phyloP scores from a whole-genome alignment of 2,329 filamentous ascomycete species.

The Pseudophaeomoniella oleicola region DNA sequence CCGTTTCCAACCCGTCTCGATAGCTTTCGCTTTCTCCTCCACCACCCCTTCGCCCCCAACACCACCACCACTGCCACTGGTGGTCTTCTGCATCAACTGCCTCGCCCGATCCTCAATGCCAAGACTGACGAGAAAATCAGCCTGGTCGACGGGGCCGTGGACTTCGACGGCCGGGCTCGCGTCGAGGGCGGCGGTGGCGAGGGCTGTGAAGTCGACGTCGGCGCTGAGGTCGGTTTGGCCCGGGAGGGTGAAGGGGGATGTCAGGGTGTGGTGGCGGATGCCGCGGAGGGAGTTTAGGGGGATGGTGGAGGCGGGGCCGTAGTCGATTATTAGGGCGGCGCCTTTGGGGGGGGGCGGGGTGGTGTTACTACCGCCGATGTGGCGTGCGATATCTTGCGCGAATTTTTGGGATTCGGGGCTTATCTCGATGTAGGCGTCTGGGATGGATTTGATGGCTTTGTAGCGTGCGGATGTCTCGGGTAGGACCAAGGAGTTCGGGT shows the following conservation, averaged over 20 bases:
- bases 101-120: slow-evolving; percentile 68
- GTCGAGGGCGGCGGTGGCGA: slow-evolving; percentile 66
- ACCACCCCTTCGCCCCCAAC: slow-evolving; percentile 30
- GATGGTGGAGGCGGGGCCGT: slow-evolving; percentile 65
- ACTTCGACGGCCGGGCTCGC: slow-evolving; percentile 74
- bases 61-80: too few species aligned
- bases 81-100: slow-evolving; percentile 40
- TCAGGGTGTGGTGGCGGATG: slow-evolving; percentile 60
- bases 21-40: slow-evolving; percentile 40
- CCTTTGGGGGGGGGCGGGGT: slow-evolving; percentile 45
- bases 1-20: slow-evolving; percentile 64
- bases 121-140: slow-evolving; percentile 62
- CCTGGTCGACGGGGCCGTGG: slow-evolving; percentile 82
- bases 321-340: slow-evolving; percentile 90
- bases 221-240: slow-evolving; percentile 79
- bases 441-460: slow-evolving; percentile 51
- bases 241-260: slow-evolving; percentile 66
- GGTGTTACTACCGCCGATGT: slow-evolving; percentile 55
- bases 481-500: slow-evolving; percentile 71
- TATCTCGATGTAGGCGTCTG: slow-evolving; percentile 68
- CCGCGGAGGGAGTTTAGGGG: slow-evolving; percentile 83
- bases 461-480: slow-evolving; percentile 72
- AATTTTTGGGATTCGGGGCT: slow-evolving; percentile 77
- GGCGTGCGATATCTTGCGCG: slow-evolving; percentile 62
- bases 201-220: slow-evolving; percentile 80